Base-by-base conservation (phyloP, 257 asterid species). In the Misopates orontium region DNA sequence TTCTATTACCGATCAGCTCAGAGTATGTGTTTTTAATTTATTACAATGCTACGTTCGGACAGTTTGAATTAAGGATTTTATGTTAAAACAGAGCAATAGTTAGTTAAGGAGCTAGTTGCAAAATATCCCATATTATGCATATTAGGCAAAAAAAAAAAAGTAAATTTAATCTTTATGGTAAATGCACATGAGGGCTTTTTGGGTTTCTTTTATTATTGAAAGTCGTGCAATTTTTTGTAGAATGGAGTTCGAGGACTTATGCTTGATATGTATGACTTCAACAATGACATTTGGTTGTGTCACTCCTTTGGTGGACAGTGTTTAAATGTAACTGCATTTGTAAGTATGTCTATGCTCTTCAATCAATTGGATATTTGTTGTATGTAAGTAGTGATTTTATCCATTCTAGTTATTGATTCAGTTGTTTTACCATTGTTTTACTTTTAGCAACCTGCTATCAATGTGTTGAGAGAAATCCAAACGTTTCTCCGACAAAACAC, bases 181-280 rank as follows among this genome's bases (percentile, higher is more conserved):
- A n/a, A n/a, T n/a, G n/a, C n/a, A n/a, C n/a, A n/a, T n/a, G n/a
- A n/a, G n/a, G n/a, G n/a, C n/a, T n/a, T n/a, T n/a, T n/a, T n/a
- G n/a, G n/a, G n/a, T n/a, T n/a, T n/a, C n/a, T n/a, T n/a, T n/a
- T n/a, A n/a, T n/a, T n/a, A n/a, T n/a, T n/a, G n/a, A n/a, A n/a
- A n/a, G n/a, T n/a, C n/a, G n/a, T n/a, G n/a, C n/a, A n/a, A n/a
- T n/a, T 1, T 69, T 74, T 65, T 76, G 78, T 68, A 91, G 98
- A 91, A 88, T 79, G 98, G 98, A 14, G 94, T 91, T 56, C 89
- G 98, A 45, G 98, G 98, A 41, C 88, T 91, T 32, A 91, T 91
- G 98, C 96, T 91, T 20, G 98, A 91, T 73, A 77, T 84, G 85
- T 91, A 91, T 56, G 98, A 91, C 72, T 91, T 91, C 90, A 76